These are phyloP conservation scores for Cutaneotrichosporon sp. DNA, from an alignment of 1,284 basidiomycete genomes.

Conservation along the genomic window DNA sequence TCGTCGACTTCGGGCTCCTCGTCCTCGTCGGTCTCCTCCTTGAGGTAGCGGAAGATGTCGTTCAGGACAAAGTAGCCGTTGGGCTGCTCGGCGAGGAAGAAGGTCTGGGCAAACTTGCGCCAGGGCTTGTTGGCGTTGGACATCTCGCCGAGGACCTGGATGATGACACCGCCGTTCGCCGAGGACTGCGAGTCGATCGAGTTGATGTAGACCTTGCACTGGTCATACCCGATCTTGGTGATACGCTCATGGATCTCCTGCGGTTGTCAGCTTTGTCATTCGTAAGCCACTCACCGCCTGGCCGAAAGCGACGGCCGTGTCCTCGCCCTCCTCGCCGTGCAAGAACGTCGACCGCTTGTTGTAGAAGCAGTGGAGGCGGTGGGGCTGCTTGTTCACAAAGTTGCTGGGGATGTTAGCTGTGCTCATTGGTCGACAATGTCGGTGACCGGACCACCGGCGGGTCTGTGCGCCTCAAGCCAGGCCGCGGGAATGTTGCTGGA, in stretches of 20 bases:
- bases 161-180: slow-evolving; percentile 92
- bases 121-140: slow-evolving; percentile 84
- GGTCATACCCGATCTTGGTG: slow-evolving; percentile 85
- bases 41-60: slow-evolving; percentile 99
- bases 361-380: slow-evolving; percentile 98
- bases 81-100: slow-evolving; percentile 99
- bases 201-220: slow-evolving; percentile 98
- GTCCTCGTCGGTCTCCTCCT: slow-evolving; percentile 84
- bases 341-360: slow-evolving; percentile 96
- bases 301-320: slow-evolving; percentile 77
- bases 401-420: slow-evolving; percentile 58
- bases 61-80: slow-evolving; percentile 99
- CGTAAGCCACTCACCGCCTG: slow-evolving; percentile 69
- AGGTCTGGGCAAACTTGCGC: slow-evolving; percentile 99
- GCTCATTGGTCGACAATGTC: neutral
- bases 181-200: slow-evolving; percentile 93
- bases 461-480: neutral
- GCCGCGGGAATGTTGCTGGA: neutral
- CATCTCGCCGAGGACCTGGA: slow-evolving; percentile 99
- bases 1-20: slow-evolving; percentile 55
- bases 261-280: slow-evolving; percentile 7
- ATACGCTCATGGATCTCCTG: slow-evolving; percentile 99
- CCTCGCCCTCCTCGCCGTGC: slow-evolving; percentile 94
- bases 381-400: slow-evolving; percentile 96
- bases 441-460: neutral